Evolutionary conservation across 441 rosid species (phyloP).

Genomic region (Syzygium malaccense): DNA sequence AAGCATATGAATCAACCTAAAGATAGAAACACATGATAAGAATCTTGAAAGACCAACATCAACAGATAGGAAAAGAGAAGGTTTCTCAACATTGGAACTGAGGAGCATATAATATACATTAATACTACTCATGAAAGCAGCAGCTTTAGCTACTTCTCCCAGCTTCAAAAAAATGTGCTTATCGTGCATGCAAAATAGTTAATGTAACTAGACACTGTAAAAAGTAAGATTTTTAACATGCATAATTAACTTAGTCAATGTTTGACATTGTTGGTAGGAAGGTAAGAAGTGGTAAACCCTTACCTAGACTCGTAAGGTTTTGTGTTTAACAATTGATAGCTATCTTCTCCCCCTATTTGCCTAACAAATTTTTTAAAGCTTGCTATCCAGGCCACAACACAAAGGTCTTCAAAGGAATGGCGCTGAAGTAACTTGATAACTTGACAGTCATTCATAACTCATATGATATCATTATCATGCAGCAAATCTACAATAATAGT

Average conservation of each 20-base stretch:
- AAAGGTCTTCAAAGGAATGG: neutral
- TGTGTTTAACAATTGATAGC: neutral
- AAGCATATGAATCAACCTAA: conserved; percentile 87
- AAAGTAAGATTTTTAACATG: neutral
- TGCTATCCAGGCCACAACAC: neutral
- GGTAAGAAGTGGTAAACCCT: neutral
- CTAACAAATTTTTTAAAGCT: neutral
- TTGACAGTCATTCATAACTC: neutral
- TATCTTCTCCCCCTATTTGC: neutral
- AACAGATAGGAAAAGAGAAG: neutral
- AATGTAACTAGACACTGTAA: neutral
- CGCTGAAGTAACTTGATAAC: neutral
- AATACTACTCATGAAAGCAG: neutral
- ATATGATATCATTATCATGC: neutral
- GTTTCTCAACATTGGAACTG: neutral
- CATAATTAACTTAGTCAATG: neutral
- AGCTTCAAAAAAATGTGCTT: neutral
- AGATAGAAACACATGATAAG: conserved; percentile 1
- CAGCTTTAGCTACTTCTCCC: neutral
- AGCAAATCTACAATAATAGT: neutral
- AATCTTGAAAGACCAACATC: neutral
- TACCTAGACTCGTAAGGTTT: neutral
- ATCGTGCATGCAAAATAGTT: neutral
- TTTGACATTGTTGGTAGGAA: neutral
- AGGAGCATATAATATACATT: neutral